Evolutionary conservation across 2,329 filamentous ascomycete genomes (phyloP).

Genomic region (Fusarium sp.): DNA sequence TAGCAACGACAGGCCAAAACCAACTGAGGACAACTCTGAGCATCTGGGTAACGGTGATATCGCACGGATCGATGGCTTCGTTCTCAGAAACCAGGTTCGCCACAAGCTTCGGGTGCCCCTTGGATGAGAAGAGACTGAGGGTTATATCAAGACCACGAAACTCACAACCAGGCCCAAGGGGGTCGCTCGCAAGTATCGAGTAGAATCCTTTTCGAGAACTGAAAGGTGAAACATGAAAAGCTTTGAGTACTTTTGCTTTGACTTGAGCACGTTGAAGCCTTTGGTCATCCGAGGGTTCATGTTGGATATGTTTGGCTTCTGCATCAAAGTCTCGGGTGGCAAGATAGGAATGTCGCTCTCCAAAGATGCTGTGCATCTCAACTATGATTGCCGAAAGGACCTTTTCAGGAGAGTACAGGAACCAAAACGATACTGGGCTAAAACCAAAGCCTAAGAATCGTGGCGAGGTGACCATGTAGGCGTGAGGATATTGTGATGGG

Average conservation of each 20-base stretch:
- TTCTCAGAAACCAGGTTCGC: slow-evolving; percentile 69
- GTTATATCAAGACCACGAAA: slow-evolving; percentile 65
- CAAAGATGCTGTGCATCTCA: slow-evolving; percentile 83
- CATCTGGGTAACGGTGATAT: slow-evolving; percentile 58
- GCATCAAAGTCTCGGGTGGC: slow-evolving; percentile 46
- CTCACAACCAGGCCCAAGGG: slow-evolving; percentile 53
- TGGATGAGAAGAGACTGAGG: slow-evolving; percentile 70
- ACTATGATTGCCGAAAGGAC: slow-evolving; percentile 73
- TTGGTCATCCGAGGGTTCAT: not conserved
- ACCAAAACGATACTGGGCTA: slow-evolving; percentile 84
- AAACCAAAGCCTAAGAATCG: slow-evolving; percentile 77
- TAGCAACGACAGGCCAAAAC: slow-evolving; percentile 76
- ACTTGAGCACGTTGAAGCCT: slow-evolving; percentile 49
- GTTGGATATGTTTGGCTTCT: slow-evolving; percentile 29
- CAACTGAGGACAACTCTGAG: slow-evolving; percentile 64
- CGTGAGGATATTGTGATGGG: slow-evolving; percentile 70
- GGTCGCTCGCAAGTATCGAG: slow-evolving; percentile 62
- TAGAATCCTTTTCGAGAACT: slow-evolving; percentile 71
- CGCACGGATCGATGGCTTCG: slow-evolving; percentile 61
- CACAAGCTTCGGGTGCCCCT: slow-evolving; percentile 70
- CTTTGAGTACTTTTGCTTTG: slow-evolving; percentile 71
- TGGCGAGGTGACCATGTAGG: slow-evolving; percentile 78
- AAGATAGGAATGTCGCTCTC: slow-evolving; percentile 67
- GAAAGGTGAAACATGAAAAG: slow-evolving; percentile 83
- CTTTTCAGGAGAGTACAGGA: slow-evolving; percentile 72